Percentiles rank a stretch among this genome's conserved stretches.
phyloP scores from a whole-genome alignment of 2,329 filamentous ascomycete species.

The Alternaria tenuissima region DNA sequence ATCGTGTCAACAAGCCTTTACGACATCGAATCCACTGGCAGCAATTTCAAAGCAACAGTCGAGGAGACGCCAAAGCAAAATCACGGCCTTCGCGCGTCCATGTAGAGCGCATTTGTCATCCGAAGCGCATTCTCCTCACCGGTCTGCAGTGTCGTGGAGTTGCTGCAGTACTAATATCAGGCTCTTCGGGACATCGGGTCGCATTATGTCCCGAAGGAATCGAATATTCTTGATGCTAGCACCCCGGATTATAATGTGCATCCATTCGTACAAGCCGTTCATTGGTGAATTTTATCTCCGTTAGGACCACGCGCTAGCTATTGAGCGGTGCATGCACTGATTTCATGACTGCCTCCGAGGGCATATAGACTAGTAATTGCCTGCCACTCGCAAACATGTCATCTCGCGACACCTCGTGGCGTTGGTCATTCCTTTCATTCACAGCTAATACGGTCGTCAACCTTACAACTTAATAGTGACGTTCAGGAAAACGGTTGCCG shows the following conservation, averaged over 20 bases:
- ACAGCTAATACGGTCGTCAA: not conserved
- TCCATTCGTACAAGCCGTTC: slow-evolving; percentile 17
- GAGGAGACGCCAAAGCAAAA: not conserved
- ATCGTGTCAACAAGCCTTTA: slow-evolving; percentile 10
- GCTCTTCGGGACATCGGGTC: slow-evolving; percentile 29
- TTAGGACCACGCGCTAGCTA: slow-evolving; percentile 34
- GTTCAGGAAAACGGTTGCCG: not conserved
- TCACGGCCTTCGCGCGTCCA: not conserved
- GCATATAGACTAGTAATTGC: slow-evolving; percentile 29
- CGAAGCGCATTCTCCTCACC: not conserved
- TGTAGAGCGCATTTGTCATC: not conserved
- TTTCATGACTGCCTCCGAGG: slow-evolving; percentile 30
- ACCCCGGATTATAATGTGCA: slow-evolving; percentile 36
- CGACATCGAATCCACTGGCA: slow-evolving; percentile 6
- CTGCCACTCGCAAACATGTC: slow-evolving; percentile 18
- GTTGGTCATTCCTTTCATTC: slow-evolving; percentile 5
- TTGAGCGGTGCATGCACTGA: slow-evolving; percentile 23
- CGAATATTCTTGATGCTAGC: slow-evolving; percentile 36
- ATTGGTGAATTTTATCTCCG: slow-evolving; percentile 43
- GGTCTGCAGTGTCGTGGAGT: not conserved
- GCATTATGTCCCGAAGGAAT: slow-evolving; percentile 25
- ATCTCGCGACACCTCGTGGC: slow-evolving; percentile 11
- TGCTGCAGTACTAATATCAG: not conserved
- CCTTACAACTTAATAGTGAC: not conserved
- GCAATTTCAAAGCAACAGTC: slow-evolving; percentile 2